phyloP scores from a whole-genome alignment of 2,329 filamentous ascomycete species.

The Venturia nashicola region DNA sequence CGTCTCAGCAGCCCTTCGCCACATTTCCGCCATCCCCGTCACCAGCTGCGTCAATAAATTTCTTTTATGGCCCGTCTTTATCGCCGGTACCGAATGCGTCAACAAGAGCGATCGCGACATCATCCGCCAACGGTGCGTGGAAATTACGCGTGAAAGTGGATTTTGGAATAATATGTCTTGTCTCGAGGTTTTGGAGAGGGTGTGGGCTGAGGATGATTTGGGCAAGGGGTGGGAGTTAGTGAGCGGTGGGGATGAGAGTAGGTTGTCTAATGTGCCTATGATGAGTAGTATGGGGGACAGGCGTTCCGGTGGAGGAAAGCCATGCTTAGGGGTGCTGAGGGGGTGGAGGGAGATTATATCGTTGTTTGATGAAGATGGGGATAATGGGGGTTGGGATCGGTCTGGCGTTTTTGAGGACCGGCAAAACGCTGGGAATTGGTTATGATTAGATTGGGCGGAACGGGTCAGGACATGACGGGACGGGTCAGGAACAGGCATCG shows the following conservation, averaged over 20 bases:
- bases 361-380: neutral
- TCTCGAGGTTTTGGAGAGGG: conserved; percentile 70
- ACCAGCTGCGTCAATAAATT: conserved; percentile 71
- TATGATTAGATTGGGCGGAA: neutral
- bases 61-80: conserved; percentile 84
- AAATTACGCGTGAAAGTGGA: conserved; percentile 78
- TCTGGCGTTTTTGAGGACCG: neutral
- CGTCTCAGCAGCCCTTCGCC: conserved; percentile 70
- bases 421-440: neutral
- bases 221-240: conserved; percentile 14
- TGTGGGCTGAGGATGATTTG: conserved; percentile 54
- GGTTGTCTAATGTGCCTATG: conserved; percentile 13
- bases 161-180: conserved; percentile 90
- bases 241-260: conserved; percentile 12
- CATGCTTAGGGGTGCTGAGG: conserved; percentile 27
- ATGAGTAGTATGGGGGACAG: conserved; percentile 22
- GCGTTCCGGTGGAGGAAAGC: conserved; percentile 37
- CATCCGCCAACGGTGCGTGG: conserved; percentile 67
- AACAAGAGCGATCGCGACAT: conserved; percentile 67
- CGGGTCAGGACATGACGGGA: too few species aligned
- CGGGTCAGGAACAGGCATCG: too few species aligned
- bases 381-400: neutral
- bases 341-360: conserved; percentile 30
- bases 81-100: conserved; percentile 80
- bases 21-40: conserved; percentile 66